phyloP scores from a whole-genome alignment of 805 yeast genomes.

The Myxozyma sirexii region DNA sequence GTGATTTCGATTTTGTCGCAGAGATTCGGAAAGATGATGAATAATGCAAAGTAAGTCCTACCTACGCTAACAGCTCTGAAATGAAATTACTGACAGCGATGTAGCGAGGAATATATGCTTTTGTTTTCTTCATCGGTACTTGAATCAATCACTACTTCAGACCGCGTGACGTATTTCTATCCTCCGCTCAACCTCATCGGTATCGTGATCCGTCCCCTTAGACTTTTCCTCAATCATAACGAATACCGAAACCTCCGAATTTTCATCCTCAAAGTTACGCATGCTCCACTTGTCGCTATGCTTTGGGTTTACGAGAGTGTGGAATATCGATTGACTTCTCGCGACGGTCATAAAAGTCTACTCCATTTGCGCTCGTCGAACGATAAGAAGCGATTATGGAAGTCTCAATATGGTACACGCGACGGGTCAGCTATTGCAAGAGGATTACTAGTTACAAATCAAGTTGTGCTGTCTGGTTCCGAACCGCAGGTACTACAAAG shows the following conservation, averaged over 20 bases:
- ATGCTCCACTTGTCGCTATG: conserved; percentile 38
- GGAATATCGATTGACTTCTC: conserved; percentile 4
- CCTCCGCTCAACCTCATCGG: conserved; percentile 41
- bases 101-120: conserved; percentile 40
- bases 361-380: conserved; percentile 15
- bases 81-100: not conserved
- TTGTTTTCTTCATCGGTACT: conserved; percentile 41
- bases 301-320: conserved; percentile 37
- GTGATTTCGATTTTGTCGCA: conserved; percentile 43
- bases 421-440: conserved; percentile 18
- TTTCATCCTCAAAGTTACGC: conserved; percentile 38
- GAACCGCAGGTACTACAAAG: conserved; percentile 14
- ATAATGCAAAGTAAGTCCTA: conserved; percentile 37
- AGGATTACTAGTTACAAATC: conserved; percentile 25
- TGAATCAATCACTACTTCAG: conserved; percentile 42
- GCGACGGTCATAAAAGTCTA: conserved; percentile 6
- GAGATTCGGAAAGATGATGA: conserved; percentile 40
- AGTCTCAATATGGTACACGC: conserved; percentile 10
- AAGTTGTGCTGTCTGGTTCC: conserved; percentile 16
- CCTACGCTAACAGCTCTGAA: no score
- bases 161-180: conserved; percentile 41
- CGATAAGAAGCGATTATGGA: conserved; percentile 17
- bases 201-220: conserved; percentile 39
- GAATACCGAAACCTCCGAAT: conserved; percentile 39
- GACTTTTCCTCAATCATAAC: conserved; percentile 35